These are phyloP conservation scores for Davidsoniella neocaledoniae DNA, from an alignment of 2,329 filamentous ascomycete genomes.

Conservation along the genomic window DNA sequence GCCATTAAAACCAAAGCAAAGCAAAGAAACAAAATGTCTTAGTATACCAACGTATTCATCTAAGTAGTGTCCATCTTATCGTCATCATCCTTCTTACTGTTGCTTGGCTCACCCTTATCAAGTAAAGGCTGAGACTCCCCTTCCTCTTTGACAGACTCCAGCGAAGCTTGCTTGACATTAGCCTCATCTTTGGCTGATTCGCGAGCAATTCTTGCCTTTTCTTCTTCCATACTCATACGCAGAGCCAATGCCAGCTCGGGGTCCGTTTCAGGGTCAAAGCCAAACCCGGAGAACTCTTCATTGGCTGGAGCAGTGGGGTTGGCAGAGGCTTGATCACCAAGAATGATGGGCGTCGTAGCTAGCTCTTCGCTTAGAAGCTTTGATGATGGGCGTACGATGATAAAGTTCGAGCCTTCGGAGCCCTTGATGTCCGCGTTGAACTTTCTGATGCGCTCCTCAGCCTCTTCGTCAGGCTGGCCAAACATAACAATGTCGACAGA, in stretches of 20 bases:
- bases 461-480: constrained; percentile 80
- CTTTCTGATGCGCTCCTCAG: constrained; percentile 76
- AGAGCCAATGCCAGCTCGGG: constrained; percentile 87
- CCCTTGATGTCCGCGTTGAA: constrained; percentile 92
- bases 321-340: constrained; percentile 51
- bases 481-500: constrained; percentile 91
- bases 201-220: constrained; percentile 72
- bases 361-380: constrained; percentile 88
- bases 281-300: constrained; percentile 43
- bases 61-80: constrained; percentile 90
- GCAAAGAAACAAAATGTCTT: neutral
- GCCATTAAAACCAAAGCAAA: constrained; percentile 8
- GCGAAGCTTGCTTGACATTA: constrained; percentile 50
- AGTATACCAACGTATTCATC: constrained; percentile 3
- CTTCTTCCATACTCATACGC: constrained; percentile 96
- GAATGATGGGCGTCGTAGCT: constrained; percentile 73
- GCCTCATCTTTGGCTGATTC: constrained; percentile 44
- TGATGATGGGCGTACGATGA: constrained; percentile 76
- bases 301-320: constrained; percentile 37
- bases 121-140: constrained; percentile 37
- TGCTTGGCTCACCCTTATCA: constrained; percentile 19
- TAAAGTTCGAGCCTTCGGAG: constrained; percentile 78
- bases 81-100: constrained; percentile 30
- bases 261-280: constrained; percentile 75
- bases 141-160: constrained; percentile 73